Base-by-base conservation (phyloP, 163 green algal genomes). In the Scenedesmus sp. region DNA sequence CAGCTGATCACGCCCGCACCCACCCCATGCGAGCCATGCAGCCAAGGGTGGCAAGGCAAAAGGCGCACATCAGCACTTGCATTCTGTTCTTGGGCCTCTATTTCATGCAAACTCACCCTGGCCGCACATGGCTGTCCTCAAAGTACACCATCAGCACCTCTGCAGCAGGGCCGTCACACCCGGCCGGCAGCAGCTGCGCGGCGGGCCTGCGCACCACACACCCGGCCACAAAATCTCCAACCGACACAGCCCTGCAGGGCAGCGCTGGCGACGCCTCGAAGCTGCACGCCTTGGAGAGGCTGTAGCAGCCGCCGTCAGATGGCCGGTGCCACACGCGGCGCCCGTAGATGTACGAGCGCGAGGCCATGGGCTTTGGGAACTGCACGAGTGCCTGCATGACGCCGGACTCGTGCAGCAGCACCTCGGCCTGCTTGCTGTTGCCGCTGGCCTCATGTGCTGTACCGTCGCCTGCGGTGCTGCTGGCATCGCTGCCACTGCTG, bases 71-170 rank as follows among this genome's bases (percentile, higher is more conserved):
- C n/a, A n/a, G n/a, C n/a, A n/a, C n/a, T n/a, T n/a, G n/a, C n/a
- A n/a, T n/a, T n/a, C n/a, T n/a, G n/a, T n/a, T n/a, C n/a, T n/a
- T n/a, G 46, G 72, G n/a, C 40, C n/a, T 49, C 33, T 49, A 40
- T 30, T 26, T n/a, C 56, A 93, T 81, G 9, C 97, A 84, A 73
- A 94, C 79, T 85, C 16, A 86, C 81, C 83, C 93, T 9, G 95
- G 85, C 15, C 93, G 82, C 44, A 97, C 94, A 42, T 94, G 87
- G 9, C 89, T 87, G 95, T 98, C 96, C 93, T 98, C 96, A 92
- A 97, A 98, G 91, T 98, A 98, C 4, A 96, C 65, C 33, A 95
- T 94, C 2, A 95, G 83, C 46, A 97, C 83, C 87, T 98, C 95
- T 1, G 93, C 91, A 18, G 94, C 94, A 22, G 92, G 86, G 6